Evolutionary conservation across 2,329 filamentous ascomycete species (phyloP), one percentile per base, ranked within the genome.

Genomic region (Exutisphaerella laricina): DNA sequence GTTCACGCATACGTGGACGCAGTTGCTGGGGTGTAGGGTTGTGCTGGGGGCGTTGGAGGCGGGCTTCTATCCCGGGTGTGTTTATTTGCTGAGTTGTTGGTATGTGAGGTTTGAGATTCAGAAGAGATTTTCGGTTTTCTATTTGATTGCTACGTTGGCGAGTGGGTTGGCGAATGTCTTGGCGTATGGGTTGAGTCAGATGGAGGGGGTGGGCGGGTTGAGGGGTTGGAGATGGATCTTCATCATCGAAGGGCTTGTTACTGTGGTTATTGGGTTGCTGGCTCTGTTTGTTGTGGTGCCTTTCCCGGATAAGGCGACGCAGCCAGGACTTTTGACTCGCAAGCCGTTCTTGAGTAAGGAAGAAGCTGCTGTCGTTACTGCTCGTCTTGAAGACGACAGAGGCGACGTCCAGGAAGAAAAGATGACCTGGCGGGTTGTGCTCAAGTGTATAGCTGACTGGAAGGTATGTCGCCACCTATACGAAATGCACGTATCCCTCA

Each of bases 171-270:
- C 44, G 5, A 48, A 46, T 25, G 50, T 53, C 23, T 38, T 53
- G 6, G 50, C 45, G 3, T 50, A 48, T 16, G 50, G 48, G 1
- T 28, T 53, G 7, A 41, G 30, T 12, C 40, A 50, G 26, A 50
- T 53, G 50, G 39, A 48, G 9, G 50, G 48, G 4, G 35, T 53
- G 5, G 53, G 45, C 16, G 79, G 64, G 76, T 80, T 46, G 3
- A 38, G 37, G 9, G 70, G 66, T 0, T 50, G 45, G 43, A 18
- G 37, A 4, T 41, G 31, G 41, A 43, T 43, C 17, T 72, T 73
- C 45, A 62, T 72, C 28, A 67, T 71, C 50, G 69, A 71, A 43
- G 68, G 67, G 2, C 46, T 67, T 3, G 63, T 69, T 3, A 64
- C 66, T 1, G 48, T 65, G 0, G 57, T 63, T 2, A 58, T 67